Conservation (phyloP, 1,139 yeast genomes). For the Zygoascus meyerae region DNA sequence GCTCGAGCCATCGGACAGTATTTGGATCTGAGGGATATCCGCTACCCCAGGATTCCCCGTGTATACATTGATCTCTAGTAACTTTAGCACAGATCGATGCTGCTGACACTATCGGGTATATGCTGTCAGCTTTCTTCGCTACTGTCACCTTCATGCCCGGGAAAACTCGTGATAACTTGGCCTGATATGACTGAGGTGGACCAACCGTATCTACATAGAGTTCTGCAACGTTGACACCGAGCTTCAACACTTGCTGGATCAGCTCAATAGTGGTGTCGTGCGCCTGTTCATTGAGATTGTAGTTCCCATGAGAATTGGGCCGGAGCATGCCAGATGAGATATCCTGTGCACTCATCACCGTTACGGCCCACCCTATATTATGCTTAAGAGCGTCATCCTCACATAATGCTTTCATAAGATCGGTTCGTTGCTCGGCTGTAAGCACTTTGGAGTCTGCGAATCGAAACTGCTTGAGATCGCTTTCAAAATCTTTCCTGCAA, state of each 20-base stretch:
- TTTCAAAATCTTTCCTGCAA: conserved; percentile 52
- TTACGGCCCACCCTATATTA: conserved; percentile 83
- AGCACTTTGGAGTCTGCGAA: conserved; percentile 91
- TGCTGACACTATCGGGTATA: conserved; percentile 90
- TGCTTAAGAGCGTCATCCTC: conserved; percentile 39
- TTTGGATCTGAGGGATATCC: conserved; percentile 95
- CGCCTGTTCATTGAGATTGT: conserved; percentile 91
- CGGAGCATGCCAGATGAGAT: conserved; percentile 85
- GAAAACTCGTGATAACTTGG: conserved; percentile 61
- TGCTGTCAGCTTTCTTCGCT: conserved; percentile 91
- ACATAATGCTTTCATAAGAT: conserved; percentile 57
- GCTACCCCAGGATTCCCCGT: conserved; percentile 56
- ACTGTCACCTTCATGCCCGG: conserved; percentile 73
- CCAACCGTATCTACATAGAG: conserved; percentile 91
- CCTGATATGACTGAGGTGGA: conserved; percentile 80
- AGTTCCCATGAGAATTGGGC: conserved; percentile 45
- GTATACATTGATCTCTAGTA: conserved; percentile 73
- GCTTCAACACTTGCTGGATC: conserved; percentile 54
- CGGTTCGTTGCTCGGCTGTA: conserved; percentile 63
- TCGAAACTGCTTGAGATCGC: conserved; percentile 56
- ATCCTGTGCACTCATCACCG: conserved; percentile 80
- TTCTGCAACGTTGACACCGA: conserved; percentile 59
- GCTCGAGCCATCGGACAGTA: conserved; percentile 66
- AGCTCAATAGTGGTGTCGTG: conserved; percentile 86
- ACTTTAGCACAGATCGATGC: conserved; percentile 98